A percentile compares a stretch with the other conserved stretches of the same genome.
Evolutionary conservation across 129 eudicot genomes (phyloP).

Genomic region (Escallonia herrerae): DNA sequence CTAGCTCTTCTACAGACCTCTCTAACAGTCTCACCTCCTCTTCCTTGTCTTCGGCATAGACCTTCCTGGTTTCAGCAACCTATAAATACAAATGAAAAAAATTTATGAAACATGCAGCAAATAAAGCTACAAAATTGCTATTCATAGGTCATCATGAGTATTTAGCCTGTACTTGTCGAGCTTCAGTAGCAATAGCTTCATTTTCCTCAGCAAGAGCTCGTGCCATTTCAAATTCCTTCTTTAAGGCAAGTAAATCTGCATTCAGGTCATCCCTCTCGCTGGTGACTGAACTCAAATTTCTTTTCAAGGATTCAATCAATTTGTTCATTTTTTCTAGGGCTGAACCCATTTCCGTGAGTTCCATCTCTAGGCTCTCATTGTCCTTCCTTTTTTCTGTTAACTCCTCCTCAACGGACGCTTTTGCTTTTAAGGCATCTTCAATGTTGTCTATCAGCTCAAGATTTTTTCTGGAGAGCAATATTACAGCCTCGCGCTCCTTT

Average conservation of each 20-base stretch:
- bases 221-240: conserved; percentile 70
- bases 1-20: conserved; percentile 83
- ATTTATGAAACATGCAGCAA: background rate
- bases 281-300: conserved; percentile 38
- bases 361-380: conserved; percentile 47
- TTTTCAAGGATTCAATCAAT: conserved; percentile 39
- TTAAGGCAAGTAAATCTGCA: conserved; percentile 33
- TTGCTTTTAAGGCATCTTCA: conserved; percentile 44
- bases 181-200: conserved; percentile 70
- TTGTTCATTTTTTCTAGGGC: conserved; percentile 44
- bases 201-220: conserved; percentile 72
- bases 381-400: conserved; percentile 37
- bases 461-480: conserved; percentile 39
- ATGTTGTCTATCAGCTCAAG: conserved; percentile 32
- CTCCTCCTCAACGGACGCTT: conserved; percentile 42
- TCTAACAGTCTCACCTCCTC: conserved; percentile 85
- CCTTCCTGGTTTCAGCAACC: conserved; percentile 59
- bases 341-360: conserved; percentile 46
- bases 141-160: background rate
- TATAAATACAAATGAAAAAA: conserved; percentile 14
- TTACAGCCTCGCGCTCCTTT: conserved; percentile 30
- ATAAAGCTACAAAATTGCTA: background rate
- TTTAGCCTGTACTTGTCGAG: conserved; percentile 55
- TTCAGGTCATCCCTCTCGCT: conserved; percentile 45
- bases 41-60: conserved; percentile 71